Evolutionary conservation across 225 moss, liverwort and hornwort genomes (phyloP).

Genomic region (Sphagnum tenellum): DNA sequence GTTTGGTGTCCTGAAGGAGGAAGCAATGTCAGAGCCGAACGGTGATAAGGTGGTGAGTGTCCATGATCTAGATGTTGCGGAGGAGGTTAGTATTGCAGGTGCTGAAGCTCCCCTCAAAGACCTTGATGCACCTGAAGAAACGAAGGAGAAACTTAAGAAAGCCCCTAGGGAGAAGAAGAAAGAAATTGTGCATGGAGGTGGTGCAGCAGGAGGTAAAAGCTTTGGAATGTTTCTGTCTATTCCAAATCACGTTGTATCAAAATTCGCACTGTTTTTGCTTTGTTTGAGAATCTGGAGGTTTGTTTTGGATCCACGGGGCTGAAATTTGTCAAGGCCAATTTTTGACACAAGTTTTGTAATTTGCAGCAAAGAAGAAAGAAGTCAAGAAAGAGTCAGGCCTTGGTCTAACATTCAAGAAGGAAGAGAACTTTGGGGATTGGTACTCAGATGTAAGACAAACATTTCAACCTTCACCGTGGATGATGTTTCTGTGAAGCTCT

Average conservation of each 20-base stretch:
- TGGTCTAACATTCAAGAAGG: constrained; percentile 69
- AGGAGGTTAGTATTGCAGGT: constrained; percentile 34
- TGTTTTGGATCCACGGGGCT: background rate
- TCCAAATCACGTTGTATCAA: background rate
- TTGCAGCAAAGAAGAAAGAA: constrained; percentile 24
- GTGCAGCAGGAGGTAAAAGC: constrained; percentile 17
- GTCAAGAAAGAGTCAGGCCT: constrained; percentile 71
- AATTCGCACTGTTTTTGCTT: background rate
- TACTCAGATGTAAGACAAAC: constrained; percentile 66
- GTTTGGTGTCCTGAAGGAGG: background rate
- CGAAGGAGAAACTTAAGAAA: constrained; percentile 37
- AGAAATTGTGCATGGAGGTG: constrained; percentile 20
- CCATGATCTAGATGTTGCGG: constrained; percentile 23
- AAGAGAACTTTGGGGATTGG: constrained; percentile 86
- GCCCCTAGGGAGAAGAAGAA: constrained; percentile 46
- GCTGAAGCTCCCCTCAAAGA: constrained; percentile 12
- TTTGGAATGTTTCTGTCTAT: background rate
- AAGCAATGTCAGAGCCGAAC: constrained; percentile 23
- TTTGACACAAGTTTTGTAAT: no score
- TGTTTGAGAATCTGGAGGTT: background rate
- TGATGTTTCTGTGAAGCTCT: background rate
- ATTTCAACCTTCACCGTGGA: background rate
- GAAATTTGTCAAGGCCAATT: no score
- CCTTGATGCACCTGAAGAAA: background rate
- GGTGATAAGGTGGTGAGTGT: constrained; percentile 21